Base-by-base conservation (phyloP, 495 filamentous ascomycete species). In the Xylaria flabelliformis region DNA sequence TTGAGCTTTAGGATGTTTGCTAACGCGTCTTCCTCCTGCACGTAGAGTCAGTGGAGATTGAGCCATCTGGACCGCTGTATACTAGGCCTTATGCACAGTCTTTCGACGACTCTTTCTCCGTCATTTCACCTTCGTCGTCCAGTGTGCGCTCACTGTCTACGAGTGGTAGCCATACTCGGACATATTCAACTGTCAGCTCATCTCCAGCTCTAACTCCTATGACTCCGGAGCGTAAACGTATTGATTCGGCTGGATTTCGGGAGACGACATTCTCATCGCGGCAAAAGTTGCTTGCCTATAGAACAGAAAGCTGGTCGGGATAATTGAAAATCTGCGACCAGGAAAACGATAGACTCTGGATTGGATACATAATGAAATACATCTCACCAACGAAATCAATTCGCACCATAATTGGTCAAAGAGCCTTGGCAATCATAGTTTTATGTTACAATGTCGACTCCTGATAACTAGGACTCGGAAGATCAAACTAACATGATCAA, bases 261-360 rank as follows among this genome's bases (percentile, higher is more conserved):
- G 71, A 73, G 24, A 68, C 64, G n/a, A 73, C 71, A 17, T 73
- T 73, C 65, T 62, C 71, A 32, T 73, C 71, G 19, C 53, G 71
- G 9, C 71, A 73, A 64, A 73, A 73, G 46, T 17, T 64, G 1
- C 44, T 68, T 15, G 36, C 62, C 9, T 50, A 12, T 32, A 66
- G 39, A 61, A 36, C 62, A 12, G 70, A 67, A 24, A 70, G 29
- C 50, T 72, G 69, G 69, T 55, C 51, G 19, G 44, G 62, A 50
- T 66, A 53, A 24, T 21, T 32, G 32, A n/a, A 10, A 42, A 50
- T 64, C 10, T 15, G 34, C 29, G 32, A 64, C n/a, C 10, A n/a
- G 50, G 26, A 64, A 34, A 42, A n/a, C 48, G 46, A 21, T 64
- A 71, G 58, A 71, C 9, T 46, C 3, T 17, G 39, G 69, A 53